Base-by-base conservation (phyloP, 139 green algal genomes). In the Chlorella sp. region DNA sequence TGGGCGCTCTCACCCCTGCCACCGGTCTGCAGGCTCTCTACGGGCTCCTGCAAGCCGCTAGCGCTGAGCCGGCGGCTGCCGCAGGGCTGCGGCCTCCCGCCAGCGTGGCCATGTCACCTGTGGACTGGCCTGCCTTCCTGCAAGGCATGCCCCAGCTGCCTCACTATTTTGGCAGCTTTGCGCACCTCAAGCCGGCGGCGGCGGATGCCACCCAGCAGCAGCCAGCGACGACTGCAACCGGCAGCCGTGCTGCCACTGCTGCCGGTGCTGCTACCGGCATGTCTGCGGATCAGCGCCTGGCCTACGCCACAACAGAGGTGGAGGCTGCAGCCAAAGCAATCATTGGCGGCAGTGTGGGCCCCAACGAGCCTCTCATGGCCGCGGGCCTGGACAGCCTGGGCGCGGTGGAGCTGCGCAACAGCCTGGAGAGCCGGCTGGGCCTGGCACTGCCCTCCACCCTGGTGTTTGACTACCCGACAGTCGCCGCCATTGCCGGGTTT, bases 381-480 rank as follows among this genome's bases (percentile, higher is more conserved):
- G 92, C 92, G 0, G 92, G 92, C 20, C 85, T 95, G 34, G 92
- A 95, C 80, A 93, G 88, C 30, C 62, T 95, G 46, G 91, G 91
- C 20, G 58, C 82, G 62, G 83, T 90, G 13, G 83, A 90, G 70
- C 73, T 90, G 43, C 85, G 85, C 58, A 88, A 86, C 82, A 67
- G 65, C 70, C 77, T 90, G 40, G 83, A 88, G 74, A 28, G 85
- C 76, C 44, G 89, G 93, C 73, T 75, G 34, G 83, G 83, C 46
- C 41, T 84, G 38, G 36, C 43, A 13, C 62, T 88, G 60, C 87
- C 91, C 8, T 78, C 89, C 24, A 94, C 92, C 11, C 74, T 93
- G 32, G 88, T 91, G 34, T 89, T 94, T 82, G 92, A 94, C 80
- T 92, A 94, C 84, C 92, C 92, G 41, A 91, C 91, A 17, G 65